Evolutionary conservation across 1,139 yeast species (phyloP), one percentile per base, ranked within the genome.

Genomic region (Candida neerlandica): DNA sequence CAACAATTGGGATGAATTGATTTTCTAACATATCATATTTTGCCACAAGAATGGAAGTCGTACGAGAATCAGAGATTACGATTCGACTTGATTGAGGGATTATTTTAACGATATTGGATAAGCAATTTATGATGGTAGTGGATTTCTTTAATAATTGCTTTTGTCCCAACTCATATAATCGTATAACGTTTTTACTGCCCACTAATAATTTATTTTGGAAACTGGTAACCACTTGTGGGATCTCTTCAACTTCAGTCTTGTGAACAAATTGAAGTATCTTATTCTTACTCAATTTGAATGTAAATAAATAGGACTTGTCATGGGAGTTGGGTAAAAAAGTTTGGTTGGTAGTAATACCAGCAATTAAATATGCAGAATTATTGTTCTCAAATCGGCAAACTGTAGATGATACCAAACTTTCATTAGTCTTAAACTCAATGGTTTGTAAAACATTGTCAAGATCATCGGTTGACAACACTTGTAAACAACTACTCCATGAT

Each of bases 141-240:
- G 86, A 73, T 61, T 89, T 89, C 48, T 87, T 78, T 48, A 94
- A 73, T 37, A 94, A 70, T 61, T 91, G 97, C 55, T 85, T 87
- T 57, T 78, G 77, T 1, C 99, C 99, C 34, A 91, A 56, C 37
- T 86, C 95, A 62, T 80, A 91, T 6, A 89, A 59, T 18, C 90
- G 70, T 29, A 94, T 58, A 30, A 67, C 65, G 45, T 78, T 75
- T 0, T 77, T 79, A 49, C 81, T 60, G 0, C 89, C 95, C 0
- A 80, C 86, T 1, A 91, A 65, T 1, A 91, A 63, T 54, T 76
- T 75, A 0, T 86, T 89, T 40, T 84, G 80, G 64, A 88, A 91
- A 14, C 72, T 69, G 1, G 67, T 55, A 62, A 92, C 58, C 0
- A 86, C 75, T 29, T 75, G 57, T 0, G 86, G 83, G 0, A 73